Evolutionary conservation across 768 basidiomycete species (phyloP), one percentile per base, ranked within the genome.

Genomic region (Sistotremastrum niveocremeum): DNA sequence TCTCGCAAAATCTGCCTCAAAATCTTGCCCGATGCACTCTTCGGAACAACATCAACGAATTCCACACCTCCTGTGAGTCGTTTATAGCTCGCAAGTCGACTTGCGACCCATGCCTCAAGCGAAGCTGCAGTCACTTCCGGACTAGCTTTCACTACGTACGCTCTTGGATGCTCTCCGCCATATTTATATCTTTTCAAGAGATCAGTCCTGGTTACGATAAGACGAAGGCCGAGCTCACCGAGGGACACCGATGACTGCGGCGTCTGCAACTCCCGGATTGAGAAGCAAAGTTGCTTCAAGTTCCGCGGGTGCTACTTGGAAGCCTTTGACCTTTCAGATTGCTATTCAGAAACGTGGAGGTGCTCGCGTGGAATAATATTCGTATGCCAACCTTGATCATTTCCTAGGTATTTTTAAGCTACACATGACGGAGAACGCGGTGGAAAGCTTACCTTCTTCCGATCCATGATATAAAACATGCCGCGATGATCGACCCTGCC

Each of bases 381-480:
- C n/a, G n/a, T n/a, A n/a, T n/a, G n/a, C n/a, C n/a, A n/a, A n/a
- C n/a, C n/a, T n/a, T n/a, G n/a, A n/a, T n/a, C n/a, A n/a, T n/a
- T n/a, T n/a, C n/a, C n/a, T n/a, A n/a, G n/a, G n/a, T n/a, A n/a
- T n/a, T n/a, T n/a, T n/a, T n/a, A n/a, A n/a, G n/a, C n/a, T n/a
- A n/a, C n/a, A n/a, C n/a, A n/a, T n/a, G n/a, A n/a, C n/a, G n/a
- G n/a, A n/a, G n/a, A n/a, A n/a, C n/a, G n/a, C n/a, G n/a, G n/a
- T n/a, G n/a, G n/a, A n/a, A n/a, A n/a, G n/a, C n/a, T n/a, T 20
- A 20, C 20, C 65, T 62, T 52, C 70, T 67, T 56, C 52, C 76
- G 64, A 54, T 76, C 74, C 49, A 74, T 75, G 50, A 77, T 75
- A 60, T 68, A 73, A 48, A 76, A 68, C 57, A 75, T 77, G 0